phyloP scores from a whole-genome alignment of 768 basidiomycete species.

The Podaxis mareebaensis region DNA sequence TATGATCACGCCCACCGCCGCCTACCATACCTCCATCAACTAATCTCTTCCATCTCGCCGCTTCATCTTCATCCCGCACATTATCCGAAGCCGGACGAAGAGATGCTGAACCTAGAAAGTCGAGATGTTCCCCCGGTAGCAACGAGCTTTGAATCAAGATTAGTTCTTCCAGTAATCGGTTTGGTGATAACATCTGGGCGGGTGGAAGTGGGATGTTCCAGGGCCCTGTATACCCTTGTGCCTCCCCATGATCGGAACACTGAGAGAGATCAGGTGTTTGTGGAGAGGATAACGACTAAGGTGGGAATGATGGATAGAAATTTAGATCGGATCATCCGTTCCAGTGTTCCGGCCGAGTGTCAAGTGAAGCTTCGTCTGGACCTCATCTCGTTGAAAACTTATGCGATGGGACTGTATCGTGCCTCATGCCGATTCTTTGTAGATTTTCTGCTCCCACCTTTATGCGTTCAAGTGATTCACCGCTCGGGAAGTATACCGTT shows the following conservation, averaged over 20 bases:
- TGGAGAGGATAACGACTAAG: background rate
- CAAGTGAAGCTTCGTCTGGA: too few relatives aligned
- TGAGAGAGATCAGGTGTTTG: background rate
- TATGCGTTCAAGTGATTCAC: background rate
- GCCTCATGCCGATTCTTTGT: background rate
- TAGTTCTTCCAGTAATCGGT: constrained; percentile 47
- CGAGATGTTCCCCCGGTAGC: constrained; percentile 56
- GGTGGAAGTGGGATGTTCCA: background rate
- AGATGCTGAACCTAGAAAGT: constrained; percentile 34
- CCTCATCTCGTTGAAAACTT: too few relatives aligned
- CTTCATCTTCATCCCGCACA: background rate
- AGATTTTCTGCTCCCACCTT: background rate
- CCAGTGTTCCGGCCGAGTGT: background rate
- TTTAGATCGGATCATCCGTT: constrained; percentile 9
- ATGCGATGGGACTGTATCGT: background rate
- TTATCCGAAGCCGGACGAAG: too few relatives aligned
- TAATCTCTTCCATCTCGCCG: constrained; percentile 12
- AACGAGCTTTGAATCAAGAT: constrained; percentile 63
- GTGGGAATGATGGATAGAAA: constrained; percentile 5
- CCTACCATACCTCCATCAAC: background rate
- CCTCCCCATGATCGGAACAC: background rate
- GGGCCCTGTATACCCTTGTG: too few relatives aligned
- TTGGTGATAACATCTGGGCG: background rate
- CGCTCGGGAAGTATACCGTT: background rate
- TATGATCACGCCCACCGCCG: background rate